Percentiles rank a stretch among this genome's conserved stretches.
Conservation (phyloP, 2,329 filamentous ascomycete species). For the Endocalyx cinctus region DNA sequence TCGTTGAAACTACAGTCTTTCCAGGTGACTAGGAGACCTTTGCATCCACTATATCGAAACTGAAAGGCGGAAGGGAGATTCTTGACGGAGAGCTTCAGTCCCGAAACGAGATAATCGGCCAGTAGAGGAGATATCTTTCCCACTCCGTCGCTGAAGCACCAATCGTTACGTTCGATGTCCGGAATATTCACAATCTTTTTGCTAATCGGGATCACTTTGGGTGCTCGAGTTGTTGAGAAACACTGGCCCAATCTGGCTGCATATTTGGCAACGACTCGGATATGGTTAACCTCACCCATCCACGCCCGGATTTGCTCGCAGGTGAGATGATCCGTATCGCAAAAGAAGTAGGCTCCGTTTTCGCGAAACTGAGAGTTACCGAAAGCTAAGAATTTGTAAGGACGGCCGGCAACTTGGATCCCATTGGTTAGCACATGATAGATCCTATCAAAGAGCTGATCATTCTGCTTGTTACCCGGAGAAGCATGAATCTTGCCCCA, state of each 20-base stretch:
- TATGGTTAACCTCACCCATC: conserved; percentile 83
- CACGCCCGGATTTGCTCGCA: conserved; percentile 74
- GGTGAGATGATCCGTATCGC: conserved; percentile 59
- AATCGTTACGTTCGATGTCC: conserved; percentile 66
- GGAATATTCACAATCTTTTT: conserved; percentile 54
- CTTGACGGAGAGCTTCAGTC: conserved; percentile 58
- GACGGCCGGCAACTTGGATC: conserved; percentile 74
- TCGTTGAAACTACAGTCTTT: conserved; percentile 61
- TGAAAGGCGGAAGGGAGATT: conserved; percentile 77
- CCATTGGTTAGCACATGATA: conserved; percentile 69
- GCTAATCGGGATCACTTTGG: conserved; percentile 59
- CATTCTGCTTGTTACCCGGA: conserved; percentile 50
- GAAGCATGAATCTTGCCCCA: conserved; percentile 55
- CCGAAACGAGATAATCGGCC: conserved; percentile 66
- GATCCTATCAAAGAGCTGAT: conserved; percentile 71
- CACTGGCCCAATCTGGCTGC: conserved; percentile 88
- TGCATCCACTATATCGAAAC: conserved; percentile 87
- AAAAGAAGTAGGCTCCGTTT: conserved; percentile 90
- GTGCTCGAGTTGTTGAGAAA: conserved; percentile 84
- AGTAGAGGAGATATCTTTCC: conserved; percentile 83
- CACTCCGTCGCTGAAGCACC: conserved; percentile 85
- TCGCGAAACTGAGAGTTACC: conserved; percentile 94
- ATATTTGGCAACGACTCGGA: conserved; percentile 81
- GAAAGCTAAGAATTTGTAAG: conserved; percentile 87
- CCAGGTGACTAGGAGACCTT: conserved; percentile 79